These are phyloP conservation scores for Yamadazyma takamatsuzukensis DNA, from an alignment of 805 yeast genomes.

Conservation along the genomic window DNA sequence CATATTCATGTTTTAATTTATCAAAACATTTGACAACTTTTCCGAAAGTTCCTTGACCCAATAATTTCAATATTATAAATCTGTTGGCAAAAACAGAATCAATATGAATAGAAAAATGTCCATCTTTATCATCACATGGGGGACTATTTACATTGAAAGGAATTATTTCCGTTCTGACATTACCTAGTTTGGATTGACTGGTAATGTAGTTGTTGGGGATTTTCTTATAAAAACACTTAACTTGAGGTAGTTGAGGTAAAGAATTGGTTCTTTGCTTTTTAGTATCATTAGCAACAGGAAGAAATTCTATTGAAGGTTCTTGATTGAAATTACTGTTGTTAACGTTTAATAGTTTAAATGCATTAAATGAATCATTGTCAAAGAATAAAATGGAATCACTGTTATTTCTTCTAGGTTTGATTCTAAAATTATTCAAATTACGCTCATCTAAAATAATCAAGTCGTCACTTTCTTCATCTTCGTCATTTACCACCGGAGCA, in stretches of 20 bases:
- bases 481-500: conserved; percentile 9
- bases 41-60: conserved; percentile 94
- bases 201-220: conserved; percentile 32
- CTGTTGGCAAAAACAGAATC: conserved; percentile 71
- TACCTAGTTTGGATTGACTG: conserved; percentile 34
- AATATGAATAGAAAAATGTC: conserved; percentile 63
- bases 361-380: conserved; percentile 38
- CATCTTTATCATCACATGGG: conserved; percentile 65
- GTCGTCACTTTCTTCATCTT: conserved; percentile 29
- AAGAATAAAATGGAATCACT: conserved; percentile 33
- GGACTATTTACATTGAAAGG: conserved; percentile 30
- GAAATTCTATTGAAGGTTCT: not conserved
- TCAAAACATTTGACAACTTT: conserved; percentile 86
- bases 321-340: conserved; percentile 18
- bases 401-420: conserved; percentile 23
- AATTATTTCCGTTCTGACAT: conserved; percentile 35
- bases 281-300: not conserved
- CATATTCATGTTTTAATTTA: conserved; percentile 50
- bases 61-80: conserved; percentile 59
- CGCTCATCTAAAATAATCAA: conserved; percentile 36
- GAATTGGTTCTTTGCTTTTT: conserved; percentile 41
- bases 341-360: conserved; percentile 42
- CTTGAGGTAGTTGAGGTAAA: conserved; percentile 45
- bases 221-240: conserved; percentile 37
- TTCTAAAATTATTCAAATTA: conserved; percentile 11